Conservation (phyloP, 257 asterid genomes). For the Ophiorrhiza pumila region DNA sequence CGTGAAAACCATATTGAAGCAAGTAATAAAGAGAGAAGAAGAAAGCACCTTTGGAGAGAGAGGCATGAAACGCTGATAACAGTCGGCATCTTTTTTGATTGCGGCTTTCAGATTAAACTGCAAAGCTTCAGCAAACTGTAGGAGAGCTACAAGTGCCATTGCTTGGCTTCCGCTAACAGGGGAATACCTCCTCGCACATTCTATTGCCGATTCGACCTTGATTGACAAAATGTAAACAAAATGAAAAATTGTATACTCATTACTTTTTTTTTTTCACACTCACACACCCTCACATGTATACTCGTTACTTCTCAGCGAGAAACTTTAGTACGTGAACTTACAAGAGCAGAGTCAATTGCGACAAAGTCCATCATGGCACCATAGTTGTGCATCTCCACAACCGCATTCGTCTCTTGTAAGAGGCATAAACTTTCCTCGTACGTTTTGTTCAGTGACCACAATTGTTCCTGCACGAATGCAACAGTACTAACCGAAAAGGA, state of each 20-base stretch:
- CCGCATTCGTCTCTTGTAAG: slow-evolving; percentile 79
- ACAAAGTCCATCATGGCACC: slow-evolving; percentile 83
- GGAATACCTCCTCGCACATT: slow-evolving; percentile 54
- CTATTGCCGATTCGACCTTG: slow-evolving; percentile 74
- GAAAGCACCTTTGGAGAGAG: slow-evolving; percentile 66
- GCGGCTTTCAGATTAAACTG: slow-evolving; percentile 78
- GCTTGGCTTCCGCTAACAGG: slow-evolving; percentile 81
- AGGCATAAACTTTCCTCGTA: slow-evolving; percentile 63
- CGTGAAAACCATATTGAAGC: too few relatives aligned
- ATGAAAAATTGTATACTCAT: too few relatives aligned
- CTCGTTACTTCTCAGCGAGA: too few relatives aligned
- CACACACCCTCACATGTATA: too few relatives aligned
- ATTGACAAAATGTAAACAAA: slow-evolving; percentile 13
- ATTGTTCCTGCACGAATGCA: slow-evolving; percentile 52
- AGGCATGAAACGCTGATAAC: slow-evolving; percentile 80
- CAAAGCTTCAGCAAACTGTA: slow-evolving; percentile 61
- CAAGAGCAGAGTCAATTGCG: slow-evolving; percentile 62
- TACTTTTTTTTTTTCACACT: too few relatives aligned
- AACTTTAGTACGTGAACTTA: slow-evolving; percentile 28
- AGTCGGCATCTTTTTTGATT: slow-evolving; percentile 65
- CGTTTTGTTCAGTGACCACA: slow-evolving; percentile 57
- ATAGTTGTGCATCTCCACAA: slow-evolving; percentile 78
- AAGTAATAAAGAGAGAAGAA: too few relatives aligned
- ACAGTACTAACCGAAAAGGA: too few relatives aligned
- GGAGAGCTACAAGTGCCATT: slow-evolving; percentile 50